Evolutionary conservation across 1,284 basidiomycete genomes (phyloP), one percentile per base, ranked within the genome.

Genomic region (Sutorius eximius): DNA sequence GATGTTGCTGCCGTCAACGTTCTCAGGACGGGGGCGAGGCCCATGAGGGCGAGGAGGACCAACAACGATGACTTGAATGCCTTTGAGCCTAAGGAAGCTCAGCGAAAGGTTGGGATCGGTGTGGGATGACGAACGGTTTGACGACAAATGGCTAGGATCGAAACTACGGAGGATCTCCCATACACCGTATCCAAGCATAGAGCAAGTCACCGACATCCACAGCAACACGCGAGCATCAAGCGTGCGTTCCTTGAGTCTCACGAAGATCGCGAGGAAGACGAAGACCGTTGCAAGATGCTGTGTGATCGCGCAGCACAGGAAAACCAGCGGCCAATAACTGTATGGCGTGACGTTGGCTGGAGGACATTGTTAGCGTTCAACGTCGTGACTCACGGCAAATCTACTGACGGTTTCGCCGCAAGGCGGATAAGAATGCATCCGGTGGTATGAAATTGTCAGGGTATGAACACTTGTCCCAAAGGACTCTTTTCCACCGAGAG

Each of bases 1-100:
- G 96, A 98, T 0, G 95, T 98, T 9, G 95, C 92, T 40, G 93
- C 91, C 12, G 94, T 97, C 61, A 99, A 75, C 1, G 95, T 98
- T 59, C 90, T 83, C 53, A 99, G 76, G 5, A 98, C 90, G 1
- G 97, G 97, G 0, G 95, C 89, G 42, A 98, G 79, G 6, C 95
- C 87, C 72, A 96, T 83, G 52, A 99, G 80, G 3, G 93, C 84
- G 7, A 98, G 80, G 62, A 95, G 91, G 53, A 96, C 89, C 49
- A 98, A 79, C 44, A 95, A 81, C 8, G 92, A 86, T 3, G 82
- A 89, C 70, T 87, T 89, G 60, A 87, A 68, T 2, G 80, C 75
- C 67, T 88, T 88, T 41, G 87, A 77, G 59, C 82, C 88, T 89
- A 61, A n/a, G 53, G 53, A 51, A 49, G 51, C 44, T 58, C 45